phyloP scores from a whole-genome alignment of 768 basidiomycete genomes.

The Auricularia sp. region DNA sequence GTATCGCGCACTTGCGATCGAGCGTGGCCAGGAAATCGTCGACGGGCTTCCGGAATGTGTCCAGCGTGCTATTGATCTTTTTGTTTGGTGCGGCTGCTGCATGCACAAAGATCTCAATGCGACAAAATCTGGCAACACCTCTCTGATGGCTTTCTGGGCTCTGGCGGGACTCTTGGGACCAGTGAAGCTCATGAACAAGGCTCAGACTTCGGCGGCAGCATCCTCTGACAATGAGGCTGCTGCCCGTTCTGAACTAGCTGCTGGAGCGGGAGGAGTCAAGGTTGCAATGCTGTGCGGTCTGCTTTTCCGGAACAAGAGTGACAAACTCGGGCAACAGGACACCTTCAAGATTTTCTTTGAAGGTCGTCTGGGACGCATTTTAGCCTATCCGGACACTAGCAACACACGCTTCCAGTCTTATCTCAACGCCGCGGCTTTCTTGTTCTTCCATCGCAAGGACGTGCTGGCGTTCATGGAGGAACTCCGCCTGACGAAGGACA shows the following conservation, averaged over 20 bases:
- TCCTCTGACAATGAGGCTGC: background rate
- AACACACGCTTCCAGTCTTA: conserved; percentile 16
- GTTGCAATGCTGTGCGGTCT: conserved; percentile 18
- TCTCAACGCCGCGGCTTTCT: conserved; percentile 11
- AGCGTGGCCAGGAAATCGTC: conserved; percentile 8
- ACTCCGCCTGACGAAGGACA: conserved; percentile 12
- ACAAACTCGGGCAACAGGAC: conserved; percentile 26
- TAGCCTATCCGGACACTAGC: conserved; percentile 15
- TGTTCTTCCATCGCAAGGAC: conserved; percentile 9
- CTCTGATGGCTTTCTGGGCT: conserved; percentile 22
- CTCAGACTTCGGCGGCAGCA: background rate
- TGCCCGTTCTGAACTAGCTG: background rate
- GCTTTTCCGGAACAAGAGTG: conserved; percentile 25
- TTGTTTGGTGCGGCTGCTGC: conserved; percentile 28
- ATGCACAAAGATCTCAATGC: conserved; percentile 31
- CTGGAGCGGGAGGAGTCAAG: conserved; percentile 20
- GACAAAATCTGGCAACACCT: conserved; percentile 20
- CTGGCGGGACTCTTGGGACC: conserved; percentile 13
- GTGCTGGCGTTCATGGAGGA: conserved; percentile 14
- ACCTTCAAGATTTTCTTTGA: conserved; percentile 10
- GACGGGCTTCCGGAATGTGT: conserved; percentile 8
- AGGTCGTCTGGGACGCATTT: background rate
- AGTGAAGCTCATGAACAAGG: conserved; percentile 18
- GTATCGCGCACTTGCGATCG: conserved; percentile 6
- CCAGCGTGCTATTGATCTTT: conserved; percentile 15